These are phyloP conservation scores for Ceratocystis colombiana DNA, from an alignment of 2,329 filamentous ascomycete genomes.

Conservation along the genomic window DNA sequence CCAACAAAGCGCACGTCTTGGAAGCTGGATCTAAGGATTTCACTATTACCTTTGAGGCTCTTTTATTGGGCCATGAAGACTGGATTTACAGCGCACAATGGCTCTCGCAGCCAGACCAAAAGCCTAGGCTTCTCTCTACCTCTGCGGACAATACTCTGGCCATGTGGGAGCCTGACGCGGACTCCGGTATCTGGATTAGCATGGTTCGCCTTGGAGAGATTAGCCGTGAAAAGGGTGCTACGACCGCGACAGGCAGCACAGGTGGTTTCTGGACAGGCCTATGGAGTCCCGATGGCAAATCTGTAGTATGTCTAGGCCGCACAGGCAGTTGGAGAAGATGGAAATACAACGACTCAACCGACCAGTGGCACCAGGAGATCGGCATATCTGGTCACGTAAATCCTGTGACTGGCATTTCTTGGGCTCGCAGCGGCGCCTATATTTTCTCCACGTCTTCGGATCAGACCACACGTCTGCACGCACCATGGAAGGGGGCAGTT, in stretches of 20 bases:
- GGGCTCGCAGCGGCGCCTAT: slow-evolving; percentile 73
- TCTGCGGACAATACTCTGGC: slow-evolving; percentile 93
- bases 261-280: slow-evolving; percentile 95
- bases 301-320: slow-evolving; percentile 71
- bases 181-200: slow-evolving; percentile 86
- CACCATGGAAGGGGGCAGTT: slow-evolving; percentile 54
- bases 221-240: slow-evolving; percentile 87
- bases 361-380: slow-evolving; percentile 65
- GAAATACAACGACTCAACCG: slow-evolving; percentile 50
- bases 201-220: slow-evolving; percentile 81
- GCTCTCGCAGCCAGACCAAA: slow-evolving; percentile 40
- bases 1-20: slow-evolving; percentile 81
- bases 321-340: slow-evolving; percentile 91
- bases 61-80: slow-evolving; percentile 90
- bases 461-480: slow-evolving; percentile 83
- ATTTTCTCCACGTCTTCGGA: slow-evolving; percentile 82
- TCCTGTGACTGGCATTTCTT: slow-evolving; percentile 70
- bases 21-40: slow-evolving; percentile 52
- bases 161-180: slow-evolving; percentile 78
- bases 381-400: slow-evolving; percentile 77
- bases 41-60: slow-evolving; percentile 82
- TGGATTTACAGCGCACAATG: slow-evolving; percentile 91
- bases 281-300: slow-evolving; percentile 65
- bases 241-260: slow-evolving; percentile 88
- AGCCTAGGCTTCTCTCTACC: slow-evolving; percentile 68